Conservation (phyloP, 1,284 basidiomycete species). For the Ceratobasidium sp. region DNA sequence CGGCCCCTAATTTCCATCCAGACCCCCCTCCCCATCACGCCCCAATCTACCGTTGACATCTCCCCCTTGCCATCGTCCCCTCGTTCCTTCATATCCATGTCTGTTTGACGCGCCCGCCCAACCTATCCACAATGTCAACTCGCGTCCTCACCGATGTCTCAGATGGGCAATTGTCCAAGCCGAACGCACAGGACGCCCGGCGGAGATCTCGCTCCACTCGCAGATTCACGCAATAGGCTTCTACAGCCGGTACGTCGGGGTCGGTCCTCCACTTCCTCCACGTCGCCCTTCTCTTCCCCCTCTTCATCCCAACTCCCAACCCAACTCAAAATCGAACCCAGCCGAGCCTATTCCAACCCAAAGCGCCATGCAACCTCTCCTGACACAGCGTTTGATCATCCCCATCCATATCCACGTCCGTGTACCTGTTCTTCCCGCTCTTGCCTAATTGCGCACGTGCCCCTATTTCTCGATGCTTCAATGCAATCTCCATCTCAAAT, state of each 20-base stretch:
- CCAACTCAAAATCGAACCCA: too few species aligned
- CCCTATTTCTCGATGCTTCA: constrained; percentile 39
- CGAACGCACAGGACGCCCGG: constrained; percentile 52
- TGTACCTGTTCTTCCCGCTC: constrained; percentile 16
- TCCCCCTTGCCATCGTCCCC: background rate
- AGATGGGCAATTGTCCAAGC: constrained; percentile 42
- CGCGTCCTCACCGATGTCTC: constrained; percentile 34
- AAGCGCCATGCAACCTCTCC: constrained; percentile 16
- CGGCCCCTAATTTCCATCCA: constrained; percentile 32
- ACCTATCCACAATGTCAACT: background rate
- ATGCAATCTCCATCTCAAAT: constrained; percentile 11
- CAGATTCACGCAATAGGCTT: constrained; percentile 78
- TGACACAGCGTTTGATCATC: constrained; percentile 45
- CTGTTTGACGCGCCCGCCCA: constrained; percentile 4
- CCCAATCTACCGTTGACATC: constrained; percentile 9
- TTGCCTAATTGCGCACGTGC: constrained; percentile 34
- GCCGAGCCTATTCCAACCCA: too few species aligned
- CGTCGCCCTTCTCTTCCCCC: constrained; percentile 20
- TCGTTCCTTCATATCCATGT: constrained; percentile 10
- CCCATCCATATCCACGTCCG: constrained; percentile 6
- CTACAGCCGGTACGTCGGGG: constrained; percentile 74
- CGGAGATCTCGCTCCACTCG: constrained; percentile 66
- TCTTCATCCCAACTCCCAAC: background rate
- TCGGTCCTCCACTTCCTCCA: constrained; percentile 34
- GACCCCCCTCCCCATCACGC: constrained; percentile 18